A percentile compares a stretch with the other conserved stretches of the same genome.
Evolutionary conservation across 495 filamentous ascomycete species (phyloP).

Genomic region (Entonaema liquescens): DNA sequence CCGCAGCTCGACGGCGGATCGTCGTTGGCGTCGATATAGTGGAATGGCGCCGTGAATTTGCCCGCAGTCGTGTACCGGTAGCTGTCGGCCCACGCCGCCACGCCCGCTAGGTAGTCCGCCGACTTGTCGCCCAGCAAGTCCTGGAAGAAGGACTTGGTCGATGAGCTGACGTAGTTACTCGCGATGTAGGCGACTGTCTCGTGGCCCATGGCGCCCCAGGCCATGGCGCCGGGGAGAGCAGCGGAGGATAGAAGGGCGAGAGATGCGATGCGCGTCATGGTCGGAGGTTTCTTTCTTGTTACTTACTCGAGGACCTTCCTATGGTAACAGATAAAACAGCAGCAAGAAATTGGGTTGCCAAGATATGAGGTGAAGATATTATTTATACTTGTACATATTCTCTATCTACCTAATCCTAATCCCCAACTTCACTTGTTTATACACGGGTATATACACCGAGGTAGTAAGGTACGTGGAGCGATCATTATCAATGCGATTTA

Average conservation of each 20-base stretch:
- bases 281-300: neutral
- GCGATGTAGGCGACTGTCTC: slow-evolving; percentile 66
- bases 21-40: slow-evolving; percentile 74
- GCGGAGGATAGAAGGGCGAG: slow-evolving; percentile 32
- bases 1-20: slow-evolving; percentile 66
- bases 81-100: slow-evolving; percentile 70
- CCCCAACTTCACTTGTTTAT: neutral
- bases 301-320: neutral
- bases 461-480: neutral
- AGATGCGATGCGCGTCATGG: slow-evolving; percentile 35
- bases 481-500: slow-evolving; percentile 15
- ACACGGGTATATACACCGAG: neutral
- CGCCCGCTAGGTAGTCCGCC: slow-evolving; percentile 63
- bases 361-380: neutral
- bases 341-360: neutral
- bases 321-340: neutral
- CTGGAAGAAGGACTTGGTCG: slow-evolving; percentile 58
- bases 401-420: neutral
- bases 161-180: slow-evolving; percentile 57
- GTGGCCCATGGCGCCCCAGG: slow-evolving; percentile 62
- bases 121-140: slow-evolving; percentile 58
- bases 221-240: slow-evolving; percentile 35
- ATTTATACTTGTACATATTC: neutral
- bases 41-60: slow-evolving; percentile 61
- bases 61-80: slow-evolving; percentile 65